Evolutionary conservation across 352 stramenopile species (phyloP).

Genomic region (Globisporangium megalacanthum): DNA sequence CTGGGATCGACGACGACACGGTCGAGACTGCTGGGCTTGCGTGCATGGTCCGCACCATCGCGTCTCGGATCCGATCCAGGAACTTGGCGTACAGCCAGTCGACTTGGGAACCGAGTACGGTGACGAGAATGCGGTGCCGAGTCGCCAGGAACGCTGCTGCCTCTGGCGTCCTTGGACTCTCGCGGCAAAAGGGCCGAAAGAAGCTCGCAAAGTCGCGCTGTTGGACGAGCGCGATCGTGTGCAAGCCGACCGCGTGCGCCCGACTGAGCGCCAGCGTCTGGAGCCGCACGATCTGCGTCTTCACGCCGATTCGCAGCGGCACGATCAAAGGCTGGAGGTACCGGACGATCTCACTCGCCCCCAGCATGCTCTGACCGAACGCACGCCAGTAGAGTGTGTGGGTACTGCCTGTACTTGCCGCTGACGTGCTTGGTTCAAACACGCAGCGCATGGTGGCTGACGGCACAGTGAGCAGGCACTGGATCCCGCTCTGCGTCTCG

Average conservation of each 20-base stretch:
- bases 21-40: not conserved
- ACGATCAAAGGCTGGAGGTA: conserved; percentile 49
- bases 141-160: conserved; percentile 35
- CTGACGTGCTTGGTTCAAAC: conserved; percentile 25
- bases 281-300: conserved; percentile 47
- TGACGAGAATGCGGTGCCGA: conserved; percentile 29
- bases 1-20: conserved; percentile 7
- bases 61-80: conserved; percentile 26
- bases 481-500: conserved; percentile 36
- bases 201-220: conserved; percentile 46
- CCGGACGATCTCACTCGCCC: conserved; percentile 57
- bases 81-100: conserved; percentile 45
- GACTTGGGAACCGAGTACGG: conserved; percentile 32
- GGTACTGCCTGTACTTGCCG: conserved; percentile 1
- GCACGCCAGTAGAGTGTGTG: conserved; percentile 63
- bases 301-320: conserved; percentile 39
- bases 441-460: conserved; percentile 49
- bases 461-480: conserved; percentile 45
- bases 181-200: conserved; percentile 39
- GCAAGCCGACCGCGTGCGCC: conserved; percentile 46
- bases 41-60: conserved; percentile 18
- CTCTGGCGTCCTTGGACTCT: conserved; percentile 22
- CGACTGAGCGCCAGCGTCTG: conserved; percentile 48
- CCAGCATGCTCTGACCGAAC: conserved; percentile 65
- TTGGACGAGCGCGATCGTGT: conserved; percentile 46